Percentiles rank a stretch among this genome's conserved stretches.
Evolutionary conservation across 2,329 filamentous ascomycete species (phyloP).

Genomic region (Microsporum ferrugineum): DNA sequence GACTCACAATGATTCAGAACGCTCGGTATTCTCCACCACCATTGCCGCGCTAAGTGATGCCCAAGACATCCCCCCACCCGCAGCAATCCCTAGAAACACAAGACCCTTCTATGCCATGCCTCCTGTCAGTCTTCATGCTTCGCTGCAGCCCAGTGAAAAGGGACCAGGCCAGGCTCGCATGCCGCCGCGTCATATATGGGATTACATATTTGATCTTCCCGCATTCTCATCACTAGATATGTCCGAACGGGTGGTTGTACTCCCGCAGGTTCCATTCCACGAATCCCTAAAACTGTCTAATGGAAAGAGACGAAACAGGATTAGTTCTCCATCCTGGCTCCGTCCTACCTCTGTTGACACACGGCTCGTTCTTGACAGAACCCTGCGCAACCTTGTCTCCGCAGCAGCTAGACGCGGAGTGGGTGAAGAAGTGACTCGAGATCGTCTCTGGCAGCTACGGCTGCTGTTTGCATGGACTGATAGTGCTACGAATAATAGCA

Average conservation of each 20-base stretch:
- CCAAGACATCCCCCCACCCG: slow-evolving; percentile 32
- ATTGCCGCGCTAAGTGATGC: slow-evolving; percentile 60
- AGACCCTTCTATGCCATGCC: slow-evolving; percentile 14
- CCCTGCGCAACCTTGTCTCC: slow-evolving; percentile 25
- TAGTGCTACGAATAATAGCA: slow-evolving; percentile 13
- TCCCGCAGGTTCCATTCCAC: slow-evolving; percentile 38
- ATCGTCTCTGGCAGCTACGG: slow-evolving; percentile 51
- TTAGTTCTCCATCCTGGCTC: slow-evolving; percentile 39
- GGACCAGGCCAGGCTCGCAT: slow-evolving; percentile 19
- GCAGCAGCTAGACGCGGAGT: slow-evolving; percentile 24
- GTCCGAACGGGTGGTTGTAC: slow-evolving; percentile 54
- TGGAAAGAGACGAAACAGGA: slow-evolving; percentile 32
- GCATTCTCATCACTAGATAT: slow-evolving; percentile 45
- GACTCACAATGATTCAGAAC: slow-evolving; percentile 45
- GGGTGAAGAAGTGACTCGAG: slow-evolving; percentile 38
- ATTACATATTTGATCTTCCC: slow-evolving; percentile 61
- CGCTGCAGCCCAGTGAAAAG: not conserved
- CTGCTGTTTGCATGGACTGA: slow-evolving; percentile 59
- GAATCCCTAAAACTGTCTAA: slow-evolving; percentile 19
- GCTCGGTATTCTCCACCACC: slow-evolving; percentile 60
- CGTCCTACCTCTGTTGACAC: slow-evolving; percentile 57
- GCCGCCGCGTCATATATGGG: slow-evolving; percentile 43
- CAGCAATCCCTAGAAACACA: slow-evolving; percentile 8
- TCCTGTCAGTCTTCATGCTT: slow-evolving; percentile 19
- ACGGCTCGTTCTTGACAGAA: slow-evolving; percentile 53